phyloP scores from a whole-genome alignment of 768 basidiomycete species.

The Xerocomellus amylosporus region DNA sequence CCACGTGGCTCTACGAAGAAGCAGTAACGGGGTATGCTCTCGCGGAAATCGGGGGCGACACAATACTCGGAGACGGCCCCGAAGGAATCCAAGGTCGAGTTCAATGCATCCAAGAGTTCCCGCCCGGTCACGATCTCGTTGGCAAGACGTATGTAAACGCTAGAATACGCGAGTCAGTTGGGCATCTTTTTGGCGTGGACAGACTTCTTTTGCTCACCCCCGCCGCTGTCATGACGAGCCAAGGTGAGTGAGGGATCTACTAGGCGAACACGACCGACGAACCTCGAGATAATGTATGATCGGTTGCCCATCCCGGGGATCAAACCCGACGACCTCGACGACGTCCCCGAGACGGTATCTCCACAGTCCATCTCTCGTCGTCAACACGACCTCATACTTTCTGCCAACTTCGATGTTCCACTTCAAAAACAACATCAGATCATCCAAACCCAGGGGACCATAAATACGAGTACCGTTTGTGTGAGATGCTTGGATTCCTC shows the following conservation, averaged over 20 bases:
- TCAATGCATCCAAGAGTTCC: constrained; percentile 18
- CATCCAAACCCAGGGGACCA: not conserved
- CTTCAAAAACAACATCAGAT: constrained; percentile 7
- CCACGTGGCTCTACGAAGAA: constrained; percentile 20
- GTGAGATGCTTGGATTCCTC: constrained; percentile 21
- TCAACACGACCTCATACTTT: constrained; percentile 22
- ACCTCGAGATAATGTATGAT: constrained; percentile 26
- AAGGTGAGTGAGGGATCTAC: not conserved
- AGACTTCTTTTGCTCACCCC: constrained; percentile 11
- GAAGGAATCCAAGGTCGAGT: constrained; percentile 12
- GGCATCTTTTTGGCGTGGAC: not conserved
- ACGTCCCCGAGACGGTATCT: constrained; percentile 22
- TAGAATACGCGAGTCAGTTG: not conserved
- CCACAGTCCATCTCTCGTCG: constrained; percentile 27
- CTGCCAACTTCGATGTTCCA: constrained; percentile 21
- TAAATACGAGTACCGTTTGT: constrained; percentile 13
- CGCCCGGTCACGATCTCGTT: constrained; percentile 24
- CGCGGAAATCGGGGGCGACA: constrained; percentile 18
- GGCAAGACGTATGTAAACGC: constrained; percentile 19
- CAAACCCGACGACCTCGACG: constrained; percentile 22
- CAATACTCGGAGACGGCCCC: constrained; percentile 24
- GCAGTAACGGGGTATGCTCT: constrained; percentile 14
- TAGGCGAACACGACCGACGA: not conserved
- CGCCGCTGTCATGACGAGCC: constrained; percentile 11
- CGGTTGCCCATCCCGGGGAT: constrained; percentile 20